Evolutionary conservation across 2,329 filamentous ascomycete genomes (phyloP), one percentile per base, ranked within the genome.

Genomic region (Coniochaeta prunicola): DNA sequence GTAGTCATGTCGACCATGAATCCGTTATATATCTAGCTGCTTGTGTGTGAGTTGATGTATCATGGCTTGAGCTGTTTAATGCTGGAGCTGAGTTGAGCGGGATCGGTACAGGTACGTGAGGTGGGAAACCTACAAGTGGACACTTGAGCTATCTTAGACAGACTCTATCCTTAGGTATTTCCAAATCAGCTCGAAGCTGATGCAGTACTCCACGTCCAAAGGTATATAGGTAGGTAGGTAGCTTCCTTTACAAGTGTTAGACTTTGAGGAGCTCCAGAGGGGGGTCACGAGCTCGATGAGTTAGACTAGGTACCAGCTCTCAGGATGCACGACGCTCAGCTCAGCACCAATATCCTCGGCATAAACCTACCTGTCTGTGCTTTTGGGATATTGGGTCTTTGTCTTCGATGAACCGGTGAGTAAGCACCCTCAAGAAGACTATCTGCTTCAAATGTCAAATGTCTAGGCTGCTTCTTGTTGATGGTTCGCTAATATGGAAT

Each of bases 1-100:
- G 68, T 64, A 30, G 72, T 64, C 73, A 77, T 76, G 56, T 54
- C 61, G 24, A 21, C 53, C 45, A 50, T 30, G 45, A 50, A 26
- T n/a, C n/a, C 21, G n/a, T 2, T 12, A 13, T 26, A 15, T 30
- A 21, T 21, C 45, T 50, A 17, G 31, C 53, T 34, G 21, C n/a
- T 34, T 55, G 21, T n/a, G 28, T 36, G 33, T 55, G 19, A 36
- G 33, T n/a, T 55, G 30, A 2, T 36, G 4, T 36, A 34, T 24
- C 17, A 13, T 19, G 4, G 4, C 30, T 36, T 55, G 30, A 55
- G 28, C 53, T 13, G 28, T 55, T 33, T 38, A 33, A 54, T 34
- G 53, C 45, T 50, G n/a, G n/a, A n/a, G n/a, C 45, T 19, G 26
- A 55, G 33, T 3, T 34, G 30, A 55, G 53, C 53, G 36, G 33